Conservation (phyloP, 495 filamentous ascomycete species). For the Talaromyces trachyspermus region DNA sequence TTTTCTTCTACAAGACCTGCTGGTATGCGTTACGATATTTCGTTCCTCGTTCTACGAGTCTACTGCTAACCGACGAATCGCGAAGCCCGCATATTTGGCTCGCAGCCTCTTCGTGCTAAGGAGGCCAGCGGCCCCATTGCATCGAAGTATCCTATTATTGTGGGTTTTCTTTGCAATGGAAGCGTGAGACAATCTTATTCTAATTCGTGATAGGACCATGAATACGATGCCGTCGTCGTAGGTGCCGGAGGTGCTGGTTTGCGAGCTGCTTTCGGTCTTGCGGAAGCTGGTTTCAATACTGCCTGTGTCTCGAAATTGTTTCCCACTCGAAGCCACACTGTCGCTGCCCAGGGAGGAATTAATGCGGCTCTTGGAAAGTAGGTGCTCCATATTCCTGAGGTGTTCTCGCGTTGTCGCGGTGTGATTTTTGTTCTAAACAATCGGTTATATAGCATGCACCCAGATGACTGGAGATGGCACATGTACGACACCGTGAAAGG, state of each 20-base stretch:
- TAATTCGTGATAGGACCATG: slow-evolving; percentile 49
- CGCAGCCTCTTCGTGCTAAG: slow-evolving; percentile 79
- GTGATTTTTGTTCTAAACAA: background rate
- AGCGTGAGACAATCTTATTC: background rate
- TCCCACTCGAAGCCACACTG: slow-evolving; percentile 90
- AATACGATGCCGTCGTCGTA: slow-evolving; percentile 86
- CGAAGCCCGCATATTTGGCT: slow-evolving; percentile 71
- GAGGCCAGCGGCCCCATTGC: slow-evolving; percentile 78
- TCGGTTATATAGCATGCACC: slow-evolving; percentile 52
- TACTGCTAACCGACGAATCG: slow-evolving; percentile 22
- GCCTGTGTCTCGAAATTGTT: slow-evolving; percentile 98
- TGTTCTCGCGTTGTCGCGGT: slow-evolving; percentile 1
- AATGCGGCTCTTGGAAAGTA: slow-evolving; percentile 92
- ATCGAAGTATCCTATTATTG: slow-evolving; percentile 85
- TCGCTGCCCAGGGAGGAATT: slow-evolving; percentile 76
- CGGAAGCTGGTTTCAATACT: slow-evolving; percentile 96
- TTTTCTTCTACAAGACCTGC: slow-evolving; percentile 83
- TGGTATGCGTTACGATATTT: slow-evolving; percentile 46
- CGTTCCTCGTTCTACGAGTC: slow-evolving; percentile 14
- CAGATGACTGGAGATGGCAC: slow-evolving; percentile 98
- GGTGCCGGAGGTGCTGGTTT: slow-evolving; percentile 92
- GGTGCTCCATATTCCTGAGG: no score
- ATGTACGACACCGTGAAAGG: slow-evolving; percentile 99
- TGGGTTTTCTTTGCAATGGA: slow-evolving; percentile 52
- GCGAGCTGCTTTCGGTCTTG: slow-evolving; percentile 90